phyloP scores from a whole-genome alignment of 768 basidiomycete genomes.

The Clitopilus passeckerianus region DNA sequence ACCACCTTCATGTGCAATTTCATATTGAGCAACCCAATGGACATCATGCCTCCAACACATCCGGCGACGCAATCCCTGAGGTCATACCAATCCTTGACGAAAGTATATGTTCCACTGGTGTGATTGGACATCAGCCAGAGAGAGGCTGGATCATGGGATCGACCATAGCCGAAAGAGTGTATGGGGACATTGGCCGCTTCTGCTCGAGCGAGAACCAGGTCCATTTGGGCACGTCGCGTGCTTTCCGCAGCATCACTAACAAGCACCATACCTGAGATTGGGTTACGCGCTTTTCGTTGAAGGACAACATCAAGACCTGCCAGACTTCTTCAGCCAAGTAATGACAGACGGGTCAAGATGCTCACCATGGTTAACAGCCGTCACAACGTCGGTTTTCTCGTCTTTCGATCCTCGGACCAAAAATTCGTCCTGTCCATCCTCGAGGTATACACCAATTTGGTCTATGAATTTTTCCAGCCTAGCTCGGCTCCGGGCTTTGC shows the following conservation, averaged over 20 bases:
- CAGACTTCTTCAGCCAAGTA: slow-evolving; percentile 4
- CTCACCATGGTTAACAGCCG: slow-evolving; percentile 92
- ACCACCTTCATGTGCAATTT: slow-evolving; percentile 94
- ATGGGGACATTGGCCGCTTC: slow-evolving; percentile 97
- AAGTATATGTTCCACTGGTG: slow-evolving; percentile 95
- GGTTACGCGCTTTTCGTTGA: slow-evolving; percentile 90
- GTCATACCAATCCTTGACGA: slow-evolving; percentile 97
- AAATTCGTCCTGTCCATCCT: slow-evolving; percentile 43
- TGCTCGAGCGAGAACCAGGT: slow-evolving; percentile 92
- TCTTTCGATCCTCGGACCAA: slow-evolving; percentile 75
- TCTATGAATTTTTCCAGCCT: slow-evolving; percentile 79
- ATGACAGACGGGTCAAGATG: slow-evolving; percentile 1
- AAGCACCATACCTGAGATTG: slow-evolving; percentile 86
- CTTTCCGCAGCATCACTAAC: slow-evolving; percentile 92
- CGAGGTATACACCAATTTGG: slow-evolving; percentile 45
- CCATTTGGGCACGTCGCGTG: slow-evolving; percentile 95
- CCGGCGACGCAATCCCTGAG: slow-evolving; percentile 90
- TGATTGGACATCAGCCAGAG: slow-evolving; percentile 99
- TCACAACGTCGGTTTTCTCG: slow-evolving; percentile 95
- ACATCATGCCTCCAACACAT: slow-evolving; percentile 95
- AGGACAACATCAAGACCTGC: slow-evolving; percentile 88
- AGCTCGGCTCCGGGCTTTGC: slow-evolving; percentile 61
- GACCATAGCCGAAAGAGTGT: slow-evolving; percentile 95
- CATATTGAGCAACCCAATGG: slow-evolving; percentile 88
- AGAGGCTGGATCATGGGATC: slow-evolving; percentile 94